Percentiles rank a stretch among this genome's conserved stretches.
Conservation (phyloP, 352 stramenopile species). For the Globisporangium uncinulatum region DNA sequence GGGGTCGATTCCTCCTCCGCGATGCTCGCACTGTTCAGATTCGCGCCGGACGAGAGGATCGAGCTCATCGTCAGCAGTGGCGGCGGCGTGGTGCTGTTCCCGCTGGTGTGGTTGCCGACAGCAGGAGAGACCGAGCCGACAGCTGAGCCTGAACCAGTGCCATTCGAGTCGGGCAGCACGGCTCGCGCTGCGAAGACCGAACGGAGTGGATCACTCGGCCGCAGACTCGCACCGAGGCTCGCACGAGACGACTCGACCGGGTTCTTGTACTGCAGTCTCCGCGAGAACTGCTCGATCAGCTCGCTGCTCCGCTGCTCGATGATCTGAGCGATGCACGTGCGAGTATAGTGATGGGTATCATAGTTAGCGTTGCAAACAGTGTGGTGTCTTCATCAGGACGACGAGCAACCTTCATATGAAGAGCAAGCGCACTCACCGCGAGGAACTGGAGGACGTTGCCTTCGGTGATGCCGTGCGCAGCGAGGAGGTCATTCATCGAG, state of each 20-base stretch:
- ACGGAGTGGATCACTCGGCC: constrained; percentile 58
- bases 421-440: constrained; percentile 24
- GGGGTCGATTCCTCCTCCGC: constrained; percentile 36
- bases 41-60: constrained; percentile 5
- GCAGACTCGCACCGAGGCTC: constrained; percentile 55
- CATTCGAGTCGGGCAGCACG: constrained; percentile 32
- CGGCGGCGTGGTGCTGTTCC: constrained; percentile 8
- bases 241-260: constrained; percentile 42
- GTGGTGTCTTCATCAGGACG: too few relatives aligned
- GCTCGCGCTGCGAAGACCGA: constrained; percentile 41
- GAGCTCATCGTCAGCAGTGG: constrained; percentile 9
- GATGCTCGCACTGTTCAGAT: constrained; percentile 24
- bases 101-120: background rate
- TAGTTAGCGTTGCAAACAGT: too few relatives aligned
- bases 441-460: constrained; percentile 83
- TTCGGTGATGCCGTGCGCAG: constrained; percentile 71
- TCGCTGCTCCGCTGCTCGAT: constrained; percentile 80
- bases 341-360: too few relatives aligned
- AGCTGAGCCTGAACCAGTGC: background rate
- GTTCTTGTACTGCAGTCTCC: constrained; percentile 64
- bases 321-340: constrained; percentile 31
- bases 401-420: background rate
- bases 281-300: constrained; percentile 72
- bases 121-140: background rate
- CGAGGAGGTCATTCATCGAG: constrained; percentile 80